These are phyloP conservation scores for Osmanthus fragrans DNA, from an alignment of 257 asterid species.

Conservation along the genomic window DNA sequence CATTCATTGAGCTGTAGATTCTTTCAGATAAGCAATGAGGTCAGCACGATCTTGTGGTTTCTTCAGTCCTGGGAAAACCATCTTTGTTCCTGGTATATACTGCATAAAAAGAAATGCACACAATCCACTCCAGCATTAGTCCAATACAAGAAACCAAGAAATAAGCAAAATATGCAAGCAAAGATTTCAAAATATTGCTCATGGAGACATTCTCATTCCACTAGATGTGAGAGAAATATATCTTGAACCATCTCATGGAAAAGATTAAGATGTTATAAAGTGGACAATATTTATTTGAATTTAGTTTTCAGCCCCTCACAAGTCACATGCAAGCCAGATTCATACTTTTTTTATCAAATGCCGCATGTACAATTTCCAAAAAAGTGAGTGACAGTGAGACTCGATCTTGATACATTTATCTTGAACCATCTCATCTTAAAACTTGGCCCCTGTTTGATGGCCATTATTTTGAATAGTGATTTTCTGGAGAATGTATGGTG, in stretches of 20 bases:
- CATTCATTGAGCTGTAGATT: conserved; percentile 42
- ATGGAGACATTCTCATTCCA: neutral
- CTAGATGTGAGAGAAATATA: neutral
- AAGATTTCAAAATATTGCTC: neutral
- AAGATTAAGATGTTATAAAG: neutral
- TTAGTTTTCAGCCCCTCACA: too few relatives aligned
- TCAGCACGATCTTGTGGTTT: conserved; percentile 89
- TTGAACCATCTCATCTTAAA: neutral
- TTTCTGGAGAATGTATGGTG: too few relatives aligned
- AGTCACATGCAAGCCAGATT: too few relatives aligned
- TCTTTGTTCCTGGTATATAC: conserved; percentile 90
- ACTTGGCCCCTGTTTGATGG: too few relatives aligned
- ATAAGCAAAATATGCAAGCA: neutral
- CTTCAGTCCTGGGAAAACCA: conserved; percentile 95
- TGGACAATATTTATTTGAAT: neutral
- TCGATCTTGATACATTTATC: too few relatives aligned
- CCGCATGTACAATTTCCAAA: too few relatives aligned
- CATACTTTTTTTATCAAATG: too few relatives aligned
- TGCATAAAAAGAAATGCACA: conserved; percentile 31
- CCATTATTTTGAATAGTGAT: too few relatives aligned
- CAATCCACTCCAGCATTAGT: neutral
- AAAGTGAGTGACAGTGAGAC: too few relatives aligned
- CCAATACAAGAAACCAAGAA: neutral
- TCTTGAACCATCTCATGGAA: too few relatives aligned
- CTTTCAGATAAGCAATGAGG: conserved; percentile 79